phyloP scores from a whole-genome alignment of 108 stramenopile genomes.

The Nitzschia sp. region DNA sequence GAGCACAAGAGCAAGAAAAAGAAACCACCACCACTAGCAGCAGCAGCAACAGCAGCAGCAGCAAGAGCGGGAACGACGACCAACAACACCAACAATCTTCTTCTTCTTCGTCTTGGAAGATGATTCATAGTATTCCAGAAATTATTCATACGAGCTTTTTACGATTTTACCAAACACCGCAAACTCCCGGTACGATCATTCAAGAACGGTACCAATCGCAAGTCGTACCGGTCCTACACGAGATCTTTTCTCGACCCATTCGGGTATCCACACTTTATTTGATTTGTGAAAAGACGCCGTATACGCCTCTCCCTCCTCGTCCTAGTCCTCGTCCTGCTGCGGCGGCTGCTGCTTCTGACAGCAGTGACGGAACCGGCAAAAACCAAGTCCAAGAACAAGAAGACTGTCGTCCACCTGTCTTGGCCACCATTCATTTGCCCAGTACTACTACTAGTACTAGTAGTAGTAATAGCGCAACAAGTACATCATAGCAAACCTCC shows the following conservation, averaged over 20 bases:
- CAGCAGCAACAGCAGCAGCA: not conserved
- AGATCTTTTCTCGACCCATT: slow-evolving; percentile 11
- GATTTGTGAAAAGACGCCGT: slow-evolving; percentile 44
- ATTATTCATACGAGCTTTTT: slow-evolving; percentile 57
- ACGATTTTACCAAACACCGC: slow-evolving; percentile 37
- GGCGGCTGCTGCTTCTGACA: too few species aligned
- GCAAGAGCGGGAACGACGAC: not conserved
- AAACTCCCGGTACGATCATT: slow-evolving; percentile 21
- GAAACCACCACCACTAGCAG: too few species aligned
- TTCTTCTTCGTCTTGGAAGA: not conserved
- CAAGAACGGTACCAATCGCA: slow-evolving; percentile 34
- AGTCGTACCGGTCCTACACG: slow-evolving; percentile 12
- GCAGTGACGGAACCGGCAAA: too few species aligned
- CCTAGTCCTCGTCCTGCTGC: too few species aligned
- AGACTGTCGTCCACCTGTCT: too few species aligned
- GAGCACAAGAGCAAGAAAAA: not conserved
- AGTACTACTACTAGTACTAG: too few species aligned
- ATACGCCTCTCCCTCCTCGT: too few species aligned
- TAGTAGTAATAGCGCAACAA: too few species aligned
- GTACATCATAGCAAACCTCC: too few species aligned
- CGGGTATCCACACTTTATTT: slow-evolving; percentile 10
- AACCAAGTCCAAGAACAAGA: too few species aligned
- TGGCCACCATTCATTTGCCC: too few species aligned
- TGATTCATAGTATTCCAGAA: slow-evolving; percentile 33
- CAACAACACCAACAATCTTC: not conserved